A percentile compares a stretch with the other conserved stretches of the same genome.
Evolutionary conservation across 2,329 filamentous ascomycete species (phyloP).

Genomic region (Monilinia fructigena): DNA sequence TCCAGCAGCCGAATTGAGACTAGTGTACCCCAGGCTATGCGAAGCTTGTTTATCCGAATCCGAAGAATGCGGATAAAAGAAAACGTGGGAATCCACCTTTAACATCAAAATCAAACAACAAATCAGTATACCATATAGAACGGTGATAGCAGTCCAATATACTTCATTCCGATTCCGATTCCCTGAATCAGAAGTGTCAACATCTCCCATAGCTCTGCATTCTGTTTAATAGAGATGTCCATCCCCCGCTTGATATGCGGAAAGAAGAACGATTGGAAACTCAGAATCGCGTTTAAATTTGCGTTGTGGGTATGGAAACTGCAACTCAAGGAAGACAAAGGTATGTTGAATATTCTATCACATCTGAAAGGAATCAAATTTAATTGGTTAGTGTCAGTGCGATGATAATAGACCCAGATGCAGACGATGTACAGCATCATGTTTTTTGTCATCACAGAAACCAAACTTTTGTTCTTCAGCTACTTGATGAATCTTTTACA

Average conservation of each 20-base stretch:
- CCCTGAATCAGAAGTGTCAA: background rate
- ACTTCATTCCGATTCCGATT: background rate
- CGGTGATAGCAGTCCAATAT: background rate
- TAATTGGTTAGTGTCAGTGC: slow-evolving; percentile 43
- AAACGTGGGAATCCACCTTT: background rate
- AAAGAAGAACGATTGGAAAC: slow-evolving; percentile 21
- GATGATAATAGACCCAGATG: slow-evolving; percentile 53
- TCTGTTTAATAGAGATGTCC: background rate
- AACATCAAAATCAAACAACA: background rate
- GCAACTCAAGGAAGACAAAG: slow-evolving; percentile 55
- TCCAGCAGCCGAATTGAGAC: slow-evolving; percentile 5
- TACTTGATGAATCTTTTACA: slow-evolving; percentile 34
- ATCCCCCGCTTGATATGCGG: background rate
- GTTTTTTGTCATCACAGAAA: slow-evolving; percentile 50
- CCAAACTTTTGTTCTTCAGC: slow-evolving; percentile 39
- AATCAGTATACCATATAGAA: background rate
- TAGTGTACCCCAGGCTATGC: background rate
- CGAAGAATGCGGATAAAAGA: background rate
- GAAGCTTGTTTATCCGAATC: slow-evolving; percentile 2
- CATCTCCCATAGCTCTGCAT: background rate
- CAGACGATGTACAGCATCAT: slow-evolving; percentile 47
- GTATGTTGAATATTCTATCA: slow-evolving; percentile 37
- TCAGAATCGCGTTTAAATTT: slow-evolving; percentile 51
- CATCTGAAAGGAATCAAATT: background rate
- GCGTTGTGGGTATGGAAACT: slow-evolving; percentile 54